Evolutionary conservation across 1,284 basidiomycete species (phyloP).

Genomic region (Irpex sp.): DNA sequence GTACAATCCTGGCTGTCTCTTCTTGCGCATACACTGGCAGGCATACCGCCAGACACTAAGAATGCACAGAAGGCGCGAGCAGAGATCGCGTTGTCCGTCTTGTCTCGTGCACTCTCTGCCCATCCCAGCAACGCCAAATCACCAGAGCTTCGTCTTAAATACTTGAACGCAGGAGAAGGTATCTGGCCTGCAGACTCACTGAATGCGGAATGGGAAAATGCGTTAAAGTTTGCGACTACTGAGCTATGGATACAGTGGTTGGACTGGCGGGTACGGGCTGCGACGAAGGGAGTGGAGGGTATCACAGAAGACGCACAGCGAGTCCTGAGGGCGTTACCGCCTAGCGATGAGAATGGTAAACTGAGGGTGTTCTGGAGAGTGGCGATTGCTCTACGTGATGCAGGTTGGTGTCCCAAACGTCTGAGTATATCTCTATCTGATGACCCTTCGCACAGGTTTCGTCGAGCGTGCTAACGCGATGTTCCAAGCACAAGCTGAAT

Average conservation of each 20-base stretch:
- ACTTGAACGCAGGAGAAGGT: constrained; percentile 67
- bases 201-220: constrained; percentile 67
- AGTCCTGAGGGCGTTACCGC: constrained; percentile 36
- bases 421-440: neutral
- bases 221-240: constrained; percentile 46
- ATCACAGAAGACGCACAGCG: constrained; percentile 47
- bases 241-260: constrained; percentile 73
- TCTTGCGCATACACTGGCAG: constrained; percentile 55
- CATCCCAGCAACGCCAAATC: constrained; percentile 50
- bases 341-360: constrained; percentile 47
- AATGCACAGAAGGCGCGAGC: constrained; percentile 61
- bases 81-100: constrained; percentile 66
- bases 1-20: constrained; percentile 64
- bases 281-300: constrained; percentile 43
- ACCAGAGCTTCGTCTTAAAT: constrained; percentile 51
- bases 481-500: constrained; percentile 74
- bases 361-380: constrained; percentile 70
- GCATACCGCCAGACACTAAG: constrained; percentile 56
- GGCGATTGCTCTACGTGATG: constrained; percentile 65
- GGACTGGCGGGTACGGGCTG: constrained; percentile 61
- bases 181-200: constrained; percentile 60
- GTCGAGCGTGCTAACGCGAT: constrained; percentile 65
- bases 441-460: constrained; percentile 25
- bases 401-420: constrained; percentile 52
- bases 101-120: constrained; percentile 59